These are phyloP conservation scores for Micractinium sp. DNA, from an alignment of 139 green algal genomes.

Conservation along the genomic window DNA sequence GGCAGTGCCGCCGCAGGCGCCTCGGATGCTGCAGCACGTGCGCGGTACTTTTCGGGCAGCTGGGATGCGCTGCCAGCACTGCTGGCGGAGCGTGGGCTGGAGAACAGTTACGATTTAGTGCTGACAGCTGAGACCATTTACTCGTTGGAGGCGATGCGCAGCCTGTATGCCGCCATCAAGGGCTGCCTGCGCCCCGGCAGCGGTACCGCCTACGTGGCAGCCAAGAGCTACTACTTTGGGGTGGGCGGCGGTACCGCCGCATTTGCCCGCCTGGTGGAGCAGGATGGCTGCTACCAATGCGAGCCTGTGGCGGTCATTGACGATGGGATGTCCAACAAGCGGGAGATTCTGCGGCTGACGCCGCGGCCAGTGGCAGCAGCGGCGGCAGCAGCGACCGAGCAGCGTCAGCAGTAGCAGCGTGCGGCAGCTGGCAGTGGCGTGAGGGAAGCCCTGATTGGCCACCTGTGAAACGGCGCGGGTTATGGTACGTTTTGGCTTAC, in stretches of 20 bases:
- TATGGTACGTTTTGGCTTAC: too few relatives aligned
- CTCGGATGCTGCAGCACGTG: not conserved
- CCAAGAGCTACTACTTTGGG: constrained; percentile 97
- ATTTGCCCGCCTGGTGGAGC: constrained; percentile 70
- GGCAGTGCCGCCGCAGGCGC: not conserved
- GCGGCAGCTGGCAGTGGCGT: too few relatives aligned
- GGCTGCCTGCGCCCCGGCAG: constrained; percentile 20
- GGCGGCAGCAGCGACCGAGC: not conserved
- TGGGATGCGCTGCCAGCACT: constrained; percentile 60
- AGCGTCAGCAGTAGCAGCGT: not conserved
- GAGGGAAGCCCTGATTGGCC: too few relatives aligned
- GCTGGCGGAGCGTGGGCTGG: constrained; percentile 46
- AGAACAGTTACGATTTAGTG: constrained; percentile 78
- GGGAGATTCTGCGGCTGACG: constrained; percentile 39
- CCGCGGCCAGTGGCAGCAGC: not conserved
- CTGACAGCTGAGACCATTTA: constrained; percentile 90
- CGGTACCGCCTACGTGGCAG: constrained; percentile 72
- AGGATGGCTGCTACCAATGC: constrained; percentile 27
- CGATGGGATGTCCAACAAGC: constrained; percentile 45
- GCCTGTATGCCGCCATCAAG: constrained; percentile 74
- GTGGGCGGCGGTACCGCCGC: constrained; percentile 85
- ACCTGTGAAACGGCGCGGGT: too few relatives aligned
- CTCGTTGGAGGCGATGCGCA: constrained; percentile 53
- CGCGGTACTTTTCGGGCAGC: constrained; percentile 70
- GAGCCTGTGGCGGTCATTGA: constrained; percentile 20